Base-by-base conservation (phyloP, 73 alveolate species). In the Symbiodinium pilosum region DNA sequence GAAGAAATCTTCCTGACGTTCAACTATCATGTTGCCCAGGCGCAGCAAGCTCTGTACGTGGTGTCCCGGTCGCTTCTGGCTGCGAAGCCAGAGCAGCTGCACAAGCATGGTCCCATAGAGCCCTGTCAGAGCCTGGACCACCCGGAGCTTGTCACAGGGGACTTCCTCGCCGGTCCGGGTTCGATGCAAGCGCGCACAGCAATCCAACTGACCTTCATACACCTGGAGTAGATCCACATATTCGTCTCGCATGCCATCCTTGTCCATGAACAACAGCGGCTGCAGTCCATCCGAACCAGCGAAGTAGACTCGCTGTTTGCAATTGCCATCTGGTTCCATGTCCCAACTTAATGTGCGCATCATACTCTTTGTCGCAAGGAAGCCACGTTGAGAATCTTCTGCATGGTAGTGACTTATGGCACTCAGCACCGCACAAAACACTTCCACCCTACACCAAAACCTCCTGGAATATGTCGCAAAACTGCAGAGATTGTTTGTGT, bases 81-180 rank as follows among this genome's bases (percentile, higher is more conserved):
- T 43, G 28, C 94, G 41, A 43, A 87, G 84, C 41, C 94, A 5
- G 56, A 52, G 68, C 51, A 51, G 38, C 40, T 54, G 94, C n/a
- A 87, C 94, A 41, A 87, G 59, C 94, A 87, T 87, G 47, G 42
- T 87, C 3, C 94, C 94, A 34, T 87, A 87, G 43, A 87, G 42
- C 12, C 94, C 94, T 43, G 43, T 47, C 32, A 87, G 84, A 4
- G 94, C 71, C 21, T 44, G 41, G 9, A 77, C 84, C 3, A 87
- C 94, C 26, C 94, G 94, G n/a, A 24, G 59, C 84, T 87, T 87
- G 94, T 87, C 94, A 32, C 94, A 87, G 43, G 14, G 38, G 30
- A 87, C 43, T 16, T 38, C 38, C 30, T 28, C 85, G 4, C 94
- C 94, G 14, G 42, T 39, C n/a, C 64, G 64, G 26, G 44, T 38